Evolutionary conservation across 2,329 filamentous ascomycete genomes (phyloP), one percentile per base, ranked within the genome.

Genomic region (Hypoxylon sp.): DNA sequence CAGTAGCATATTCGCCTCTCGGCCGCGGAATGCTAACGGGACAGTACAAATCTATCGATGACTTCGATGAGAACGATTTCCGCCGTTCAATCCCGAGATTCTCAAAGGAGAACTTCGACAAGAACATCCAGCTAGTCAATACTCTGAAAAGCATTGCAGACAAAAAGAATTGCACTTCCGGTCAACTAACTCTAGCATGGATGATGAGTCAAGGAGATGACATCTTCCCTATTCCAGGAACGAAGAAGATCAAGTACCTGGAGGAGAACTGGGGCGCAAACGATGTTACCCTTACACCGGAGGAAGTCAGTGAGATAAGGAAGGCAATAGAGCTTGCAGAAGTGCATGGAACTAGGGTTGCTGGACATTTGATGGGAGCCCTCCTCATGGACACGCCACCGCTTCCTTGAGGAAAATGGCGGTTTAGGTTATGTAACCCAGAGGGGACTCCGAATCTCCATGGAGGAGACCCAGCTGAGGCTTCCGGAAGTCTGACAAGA

Each of bases 1-100:
- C 91, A 36, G 71, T 90, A 29, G 87, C 86, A 0, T 91, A 91
- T 69, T 86, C 85, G 25, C 89, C 89, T 1, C 75, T 91, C 0
- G 85, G 87, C 5, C 53, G 63, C 4, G 82, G 82, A 0, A 78
- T 86, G 71, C 67, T 85, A 50, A 80, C 80, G 0, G 80, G 80
- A 1, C 67, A 78, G 55, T 73, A 82, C 62, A 78, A 75, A 63
- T 74, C 67, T 3, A 54, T 62, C 1, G 74, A 79, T 2, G 86
- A 89, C 59, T 69, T 89, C 26, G 77, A 78, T 2, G 71, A 81
- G 34, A 74, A 73, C 4, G 68, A 76, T 11, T 66, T 69, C 35
- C 70, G 78, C 15, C 71, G 69, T 16, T 44, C 61, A 12, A 63
- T 77, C 12, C 86, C 86, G 4, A 78, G 85, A 9, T 89, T 89